These are phyloP conservation scores for Tricholoma sp. DNA, from an alignment of 768 basidiomycete genomes.

Conservation along the genomic window DNA sequence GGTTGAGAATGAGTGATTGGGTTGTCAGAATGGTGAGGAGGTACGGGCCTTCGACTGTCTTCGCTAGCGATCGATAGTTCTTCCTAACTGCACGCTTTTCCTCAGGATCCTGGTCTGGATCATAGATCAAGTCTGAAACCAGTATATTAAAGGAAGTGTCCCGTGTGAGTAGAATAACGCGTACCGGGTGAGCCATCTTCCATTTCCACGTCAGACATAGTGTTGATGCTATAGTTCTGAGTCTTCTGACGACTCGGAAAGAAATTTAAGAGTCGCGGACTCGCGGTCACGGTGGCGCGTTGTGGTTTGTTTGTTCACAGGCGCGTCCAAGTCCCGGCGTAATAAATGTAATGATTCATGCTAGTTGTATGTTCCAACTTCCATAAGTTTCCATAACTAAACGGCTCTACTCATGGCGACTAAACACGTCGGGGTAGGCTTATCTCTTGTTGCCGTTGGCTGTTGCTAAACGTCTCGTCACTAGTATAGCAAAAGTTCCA, in stretches of 20 bases:
- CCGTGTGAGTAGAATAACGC: neutral
- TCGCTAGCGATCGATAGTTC: slow-evolving; percentile 65
- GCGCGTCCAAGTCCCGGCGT: too few species aligned
- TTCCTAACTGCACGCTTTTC: slow-evolving; percentile 72
- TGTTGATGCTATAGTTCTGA: neutral
- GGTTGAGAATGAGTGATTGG: neutral
- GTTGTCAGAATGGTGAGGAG: neutral
- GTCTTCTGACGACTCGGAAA: too few species aligned
- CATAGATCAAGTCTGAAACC: slow-evolving; percentile 45
- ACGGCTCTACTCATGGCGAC: slow-evolving; percentile 5
- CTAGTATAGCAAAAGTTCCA: slow-evolving; percentile 69
- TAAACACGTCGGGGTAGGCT: slow-evolving; percentile 17
- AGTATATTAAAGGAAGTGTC: neutral
- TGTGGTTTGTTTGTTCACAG: slow-evolving; percentile 28
- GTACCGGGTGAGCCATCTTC: slow-evolving; percentile 14
- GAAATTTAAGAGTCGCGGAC: slow-evolving; percentile 1
- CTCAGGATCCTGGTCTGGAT: slow-evolving; percentile 82
- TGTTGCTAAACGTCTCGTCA: neutral
- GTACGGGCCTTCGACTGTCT: slow-evolving; percentile 55
- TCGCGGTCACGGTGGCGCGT: slow-evolving; percentile 23
- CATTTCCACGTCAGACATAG: slow-evolving; percentile 29
- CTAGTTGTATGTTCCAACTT: too few species aligned
- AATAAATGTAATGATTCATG: too few species aligned
- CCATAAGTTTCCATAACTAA: neutral
- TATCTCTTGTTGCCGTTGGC: neutral